Conservation (phyloP, 352 stramenopile species). For the Phytopythium ostracodes region DNA sequence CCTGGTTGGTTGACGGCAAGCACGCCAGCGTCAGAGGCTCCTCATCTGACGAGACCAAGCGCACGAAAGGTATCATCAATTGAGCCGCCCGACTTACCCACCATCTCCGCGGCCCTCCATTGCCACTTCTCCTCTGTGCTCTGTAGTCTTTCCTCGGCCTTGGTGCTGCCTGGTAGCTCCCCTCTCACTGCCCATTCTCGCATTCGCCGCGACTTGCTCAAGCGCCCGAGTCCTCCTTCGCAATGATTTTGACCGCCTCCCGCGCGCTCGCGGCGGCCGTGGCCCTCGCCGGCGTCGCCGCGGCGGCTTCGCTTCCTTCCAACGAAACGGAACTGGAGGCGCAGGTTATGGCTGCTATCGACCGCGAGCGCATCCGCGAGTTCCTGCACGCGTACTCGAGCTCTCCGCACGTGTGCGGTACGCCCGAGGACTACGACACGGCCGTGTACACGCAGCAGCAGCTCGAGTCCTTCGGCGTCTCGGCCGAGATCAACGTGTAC, state of each 20-base stretch:
- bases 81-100: no score
- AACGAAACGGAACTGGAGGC: not conserved
- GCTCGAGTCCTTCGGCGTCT: conserved; percentile 33
- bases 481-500: conserved; percentile 58
- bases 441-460: conserved; percentile 18
- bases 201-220: not conserved
- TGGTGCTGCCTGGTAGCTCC: no score
- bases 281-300: not conserved
- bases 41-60: no score
- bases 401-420: conserved; percentile 13
- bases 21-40: no score
- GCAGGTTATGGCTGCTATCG: conserved; percentile 3
- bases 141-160: no score
- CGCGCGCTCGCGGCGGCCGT: not conserved
- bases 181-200: not conserved
- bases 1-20: no score
- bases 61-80: no score
- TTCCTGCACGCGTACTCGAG: conserved; percentile 16
- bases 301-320: not conserved
- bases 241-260: not conserved
- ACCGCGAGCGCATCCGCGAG: conserved; percentile 3
- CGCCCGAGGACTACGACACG: conserved; percentile 21
- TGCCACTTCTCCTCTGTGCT: no score
- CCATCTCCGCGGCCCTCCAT: no score
- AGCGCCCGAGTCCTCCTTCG: not conserved